Base-by-base conservation (phyloP, 805 yeast species). In the Saccharomycopsis sp. region DNA sequence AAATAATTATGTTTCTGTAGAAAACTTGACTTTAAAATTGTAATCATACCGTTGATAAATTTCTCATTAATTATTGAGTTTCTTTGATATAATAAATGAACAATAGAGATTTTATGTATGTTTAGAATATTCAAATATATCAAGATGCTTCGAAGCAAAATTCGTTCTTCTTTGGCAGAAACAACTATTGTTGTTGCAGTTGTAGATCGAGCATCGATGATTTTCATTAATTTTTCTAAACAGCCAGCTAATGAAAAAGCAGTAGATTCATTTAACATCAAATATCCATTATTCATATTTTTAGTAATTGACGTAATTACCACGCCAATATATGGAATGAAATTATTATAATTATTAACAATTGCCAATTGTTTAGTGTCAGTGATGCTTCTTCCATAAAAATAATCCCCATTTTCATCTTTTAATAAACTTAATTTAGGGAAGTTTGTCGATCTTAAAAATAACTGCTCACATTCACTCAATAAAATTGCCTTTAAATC, bases 71-170 rank as follows among this genome's bases (percentile, higher is more conserved):
- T 43, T 2, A 38, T 63, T 22, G 60, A 56, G 59, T 56, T 68
- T 56, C 72, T 59, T 40, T 67, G 69, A 41, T 65, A 48, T 1
- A 77, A 64, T n/a, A 72, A 56, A 4, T 67, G 63, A 14, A 73
- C 72, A 31, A 80, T 59, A 16, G 73, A 67, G 2, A 62, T 57
- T 54, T 75, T 75, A 56, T 79, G 85, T 39, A 79, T 72, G 38
- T 77, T 67, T n/a, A 79, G 60, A 13, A 79, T 73, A 45, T 78
- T 65, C 47, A 79, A 62, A 48, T 75, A 67, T 22, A 77, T 63
- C 5, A 74, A 67, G 4, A 78, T 65, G 0, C 76, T 52, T 51
- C 51, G 41, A 44, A 43, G 38, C 59, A 60, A 26, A 60, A 40
- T 23, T 56, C 59, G 38, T 44, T 43, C 47, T 38, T 40, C 48